A percentile compares a stretch with the other conserved stretches of the same genome.
These are phyloP conservation scores for Mayamaea pseudoterrestris DNA, from an alignment of 108 stramenopile species.

Conservation along the genomic window DNA sequence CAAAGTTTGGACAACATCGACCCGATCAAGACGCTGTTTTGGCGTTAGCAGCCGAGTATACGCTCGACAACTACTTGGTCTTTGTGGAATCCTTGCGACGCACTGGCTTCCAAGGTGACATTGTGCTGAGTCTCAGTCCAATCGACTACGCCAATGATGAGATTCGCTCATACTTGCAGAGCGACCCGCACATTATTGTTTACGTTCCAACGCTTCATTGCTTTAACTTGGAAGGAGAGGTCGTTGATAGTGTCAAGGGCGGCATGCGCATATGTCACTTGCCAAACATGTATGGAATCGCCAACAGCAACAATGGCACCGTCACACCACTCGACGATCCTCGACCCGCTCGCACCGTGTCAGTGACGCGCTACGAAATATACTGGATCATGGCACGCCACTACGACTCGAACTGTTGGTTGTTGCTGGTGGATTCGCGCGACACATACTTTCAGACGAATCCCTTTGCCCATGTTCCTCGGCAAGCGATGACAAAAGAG, in stretches of 20 bases:
- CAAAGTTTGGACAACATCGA: constrained; percentile 17
- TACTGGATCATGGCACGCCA: constrained; percentile 45
- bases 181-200: constrained; percentile 18
- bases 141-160: constrained; percentile 12
- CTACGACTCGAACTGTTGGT: constrained; percentile 21
- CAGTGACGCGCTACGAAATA: constrained; percentile 42
- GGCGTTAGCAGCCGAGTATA: constrained; percentile 12
- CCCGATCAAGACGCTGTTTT: constrained; percentile 26
- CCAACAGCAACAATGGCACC: background rate
- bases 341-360: constrained; percentile 21
- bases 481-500: too few relatives aligned
- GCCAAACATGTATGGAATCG: constrained; percentile 21
- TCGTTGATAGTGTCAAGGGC: constrained; percentile 14
- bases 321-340: constrained; percentile 1
- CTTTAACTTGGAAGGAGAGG: constrained; percentile 22
- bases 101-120: constrained; percentile 43
- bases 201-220: constrained; percentile 21
- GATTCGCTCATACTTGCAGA: constrained; percentile 12
- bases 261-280: constrained; percentile 40
- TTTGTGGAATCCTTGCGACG: constrained; percentile 33
- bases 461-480: constrained; percentile 32
- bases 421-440: constrained; percentile 39
- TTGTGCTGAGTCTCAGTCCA: constrained; percentile 29
- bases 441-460: constrained; percentile 50
- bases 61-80: constrained; percentile 21